Percentiles rank a stretch among this genome's conserved stretches.
These are phyloP conservation scores for Torulaspora microellipsoides DNA, from an alignment of 805 yeast species.

Conservation along the genomic window DNA sequence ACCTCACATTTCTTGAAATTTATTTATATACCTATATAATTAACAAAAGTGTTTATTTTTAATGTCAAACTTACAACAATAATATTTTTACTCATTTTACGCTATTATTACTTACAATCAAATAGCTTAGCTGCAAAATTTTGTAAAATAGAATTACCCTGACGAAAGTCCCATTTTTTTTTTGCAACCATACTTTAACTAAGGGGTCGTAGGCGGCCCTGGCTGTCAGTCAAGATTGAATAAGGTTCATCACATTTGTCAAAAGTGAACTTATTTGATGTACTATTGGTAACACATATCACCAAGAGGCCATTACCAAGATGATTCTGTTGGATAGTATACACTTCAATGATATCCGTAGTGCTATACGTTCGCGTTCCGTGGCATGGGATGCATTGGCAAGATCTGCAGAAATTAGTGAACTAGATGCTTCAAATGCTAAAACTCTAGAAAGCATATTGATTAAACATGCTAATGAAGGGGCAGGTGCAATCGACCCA, in stretches of 20 bases:
- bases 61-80: too few relatives aligned
- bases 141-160: too few relatives aligned
- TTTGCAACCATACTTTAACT: conserved; percentile 6
- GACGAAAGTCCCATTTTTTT: background rate
- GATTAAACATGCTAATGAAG: conserved; percentile 38
- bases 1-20: too few relatives aligned
- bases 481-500: conserved; percentile 39
- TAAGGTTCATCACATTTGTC: background rate
- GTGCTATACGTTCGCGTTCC: conserved; percentile 69
- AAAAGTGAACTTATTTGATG: too few relatives aligned
- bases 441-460: conserved; percentile 29
- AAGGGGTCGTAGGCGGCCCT: background rate
- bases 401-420: conserved; percentile 61
- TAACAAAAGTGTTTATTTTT: too few relatives aligned
- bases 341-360: conserved; percentile 58
- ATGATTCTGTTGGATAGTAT: conserved; percentile 53
- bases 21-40: too few relatives aligned
- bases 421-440: conserved; percentile 56
- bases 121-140: too few relatives aligned
- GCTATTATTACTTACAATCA: too few relatives aligned
- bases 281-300: too few relatives aligned
- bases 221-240: too few relatives aligned
- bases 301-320: background rate
- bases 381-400: conserved; percentile 92
- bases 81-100: too few relatives aligned